Evolutionary conservation across 2,329 filamentous ascomycete species (phyloP), one percentile per base, ranked within the genome.

Genomic region (Aspergillus sp.): DNA sequence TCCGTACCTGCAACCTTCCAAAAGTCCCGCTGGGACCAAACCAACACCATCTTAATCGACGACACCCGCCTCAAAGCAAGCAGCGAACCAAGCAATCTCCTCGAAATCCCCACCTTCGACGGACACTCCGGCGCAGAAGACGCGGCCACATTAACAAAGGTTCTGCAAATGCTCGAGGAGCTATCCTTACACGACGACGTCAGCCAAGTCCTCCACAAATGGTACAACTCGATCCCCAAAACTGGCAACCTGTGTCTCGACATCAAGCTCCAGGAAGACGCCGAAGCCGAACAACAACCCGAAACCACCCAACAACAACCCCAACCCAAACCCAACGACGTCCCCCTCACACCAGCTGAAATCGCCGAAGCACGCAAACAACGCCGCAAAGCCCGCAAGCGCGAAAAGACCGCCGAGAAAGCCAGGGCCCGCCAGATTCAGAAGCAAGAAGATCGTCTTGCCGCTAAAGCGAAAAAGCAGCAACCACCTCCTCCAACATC

Each of bases 11-110:
- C 45, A n/a, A 55, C 55, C 28, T 45, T 36, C 3, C 58, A 61
- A 41, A 57, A 51, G 36, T 73, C 70, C 13, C 73, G 67, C 0
- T 98, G 92, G 90, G 84, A 88, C 68, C 92, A 97, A 77, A 83
- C 83, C 54, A 96, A 98, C 75, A 98, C 95, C 0, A 84, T 98
- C 6, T 82, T 99, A 25, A 87, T 98, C 41, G 95, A 99, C 68
- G 95, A 98, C 77, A 91, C 89, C 30, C 69, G 78, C 1, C 84
- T 93, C 70, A 99, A 98, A 80, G 93, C 89, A 0, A 82, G 86
- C 25, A 89, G 85, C 58, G 91, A 99, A 75, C 95, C 95, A 0
- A 85, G 86, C 78, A 98, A 98, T 69, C 82, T 95, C 21, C 78
- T 98, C 9, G 81, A 88, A 65, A 84, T 98, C 21, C 91, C 92